A percentile compares a stretch with the other conserved stretches of the same genome.
phyloP scores from a whole-genome alignment of 2,329 filamentous ascomycete species.

The Chalara sp. region DNA sequence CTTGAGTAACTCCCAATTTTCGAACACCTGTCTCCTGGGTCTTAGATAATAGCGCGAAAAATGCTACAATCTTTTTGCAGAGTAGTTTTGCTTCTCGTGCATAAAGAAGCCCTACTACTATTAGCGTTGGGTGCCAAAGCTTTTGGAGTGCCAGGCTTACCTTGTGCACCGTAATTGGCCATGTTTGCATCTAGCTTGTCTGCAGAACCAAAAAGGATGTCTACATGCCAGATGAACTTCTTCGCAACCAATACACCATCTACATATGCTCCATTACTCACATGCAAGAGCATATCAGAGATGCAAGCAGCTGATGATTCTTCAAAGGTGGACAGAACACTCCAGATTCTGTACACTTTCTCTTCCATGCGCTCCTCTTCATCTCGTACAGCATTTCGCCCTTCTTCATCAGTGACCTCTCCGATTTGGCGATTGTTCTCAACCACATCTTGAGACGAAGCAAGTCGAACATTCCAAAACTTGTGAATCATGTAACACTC shows the following conservation, averaged over 20 bases:
- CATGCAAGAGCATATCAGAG: constrained; percentile 96
- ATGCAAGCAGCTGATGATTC: constrained; percentile 97
- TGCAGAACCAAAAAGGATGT: constrained; percentile 82
- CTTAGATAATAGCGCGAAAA: constrained; percentile 91
- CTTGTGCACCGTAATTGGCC: constrained; percentile 63
- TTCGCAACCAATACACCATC: constrained; percentile 93
- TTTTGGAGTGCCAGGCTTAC: constrained; percentile 38
- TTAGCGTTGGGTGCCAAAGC: too few species aligned
- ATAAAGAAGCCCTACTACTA: constrained; percentile 68
- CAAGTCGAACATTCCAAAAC: constrained; percentile 94
- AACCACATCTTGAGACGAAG: constrained; percentile 35
- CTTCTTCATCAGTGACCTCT: constrained; percentile 55
- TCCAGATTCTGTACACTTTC: constrained; percentile 98
- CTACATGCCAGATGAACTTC: constrained; percentile 93
- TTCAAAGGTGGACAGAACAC: constrained; percentile 91
- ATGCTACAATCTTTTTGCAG: constrained; percentile 99
- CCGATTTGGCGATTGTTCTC: constrained; percentile 34
- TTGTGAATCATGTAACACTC: constrained; percentile 99
- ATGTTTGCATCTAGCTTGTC: constrained; percentile 78
- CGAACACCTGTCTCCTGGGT: constrained; percentile 86
- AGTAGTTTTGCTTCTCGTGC: constrained; percentile 93
- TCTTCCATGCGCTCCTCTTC: constrained; percentile 95
- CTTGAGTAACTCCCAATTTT: constrained; percentile 93
- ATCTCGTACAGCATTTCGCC: constrained; percentile 69
- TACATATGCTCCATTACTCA: constrained; percentile 94